Evolutionary conservation across 75 land plant species (phyloP), one percentile per base, ranked within the genome.

Genomic region (Pinus tabuliformis): DNA sequence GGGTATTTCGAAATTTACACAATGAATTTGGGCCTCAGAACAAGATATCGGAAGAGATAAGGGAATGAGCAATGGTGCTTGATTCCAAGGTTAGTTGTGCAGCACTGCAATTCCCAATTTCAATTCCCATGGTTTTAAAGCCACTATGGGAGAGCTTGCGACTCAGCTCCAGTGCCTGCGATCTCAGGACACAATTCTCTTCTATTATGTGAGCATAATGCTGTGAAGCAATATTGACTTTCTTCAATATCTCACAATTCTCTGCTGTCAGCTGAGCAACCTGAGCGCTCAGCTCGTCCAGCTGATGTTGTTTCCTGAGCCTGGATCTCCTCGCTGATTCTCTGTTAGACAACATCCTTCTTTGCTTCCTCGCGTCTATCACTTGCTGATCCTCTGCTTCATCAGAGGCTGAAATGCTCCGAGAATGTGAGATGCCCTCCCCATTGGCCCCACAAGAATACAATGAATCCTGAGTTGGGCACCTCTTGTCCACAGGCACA

Each of bases 241-340:
- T 80, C 61, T 83, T 81, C 33, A 89, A 70, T 21, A 91, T 85
- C 26, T 78, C 78, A 28, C 75, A 73, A 36, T 91, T 91, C 77
- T 91, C 88, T 17, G 78, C 86, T 26, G 89, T 75, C 49, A 91
- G 83, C 61, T 87, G 78, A 18, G 82, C 62, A 17, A 91, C 81
- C 68, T 91, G 93, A 3, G 93, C 80, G 70, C 88, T 79, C 7
- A 91, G 82, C 80, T 91, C 93, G 73, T 88, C 89, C 77, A 91
- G 73, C 78, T 89, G 93, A 58, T 78, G 88, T 77, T 91, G 93
- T 63, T 91, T 91, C 36, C 93, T 62, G 75, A 89, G 83, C 72
- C 93, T 57, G 6, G 93, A 91, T 56, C 93, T 70, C 6, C 93
- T 77, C 15, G 93, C 93, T 16, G 93, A 91, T 70, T 91, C 93